These are phyloP conservation scores for Penicillium sp. DNA, from an alignment of 2,329 filamentous ascomycete species.

Conservation along the genomic window DNA sequence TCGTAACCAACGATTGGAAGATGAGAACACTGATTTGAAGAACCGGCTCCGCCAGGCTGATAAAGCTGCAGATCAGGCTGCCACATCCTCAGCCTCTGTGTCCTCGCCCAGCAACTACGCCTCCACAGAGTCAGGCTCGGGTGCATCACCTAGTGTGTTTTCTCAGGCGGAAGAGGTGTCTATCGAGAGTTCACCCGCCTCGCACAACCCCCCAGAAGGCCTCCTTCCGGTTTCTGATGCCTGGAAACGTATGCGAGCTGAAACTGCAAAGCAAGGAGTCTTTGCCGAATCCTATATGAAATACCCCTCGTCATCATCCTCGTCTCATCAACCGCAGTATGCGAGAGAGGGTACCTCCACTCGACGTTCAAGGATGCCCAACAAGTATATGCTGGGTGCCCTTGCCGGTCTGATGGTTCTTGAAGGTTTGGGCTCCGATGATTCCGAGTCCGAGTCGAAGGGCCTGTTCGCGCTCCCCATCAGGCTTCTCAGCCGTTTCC, in stretches of 20 bases:
- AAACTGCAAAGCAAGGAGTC: constrained; percentile 25
- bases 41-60: constrained; percentile 71
- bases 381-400: constrained; percentile 85
- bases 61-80: constrained; percentile 43
- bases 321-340: constrained; percentile 16
- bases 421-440: constrained; percentile 67
- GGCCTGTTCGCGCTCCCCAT: constrained; percentile 59
- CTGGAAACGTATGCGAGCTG: constrained; percentile 36
- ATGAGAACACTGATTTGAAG: constrained; percentile 74
- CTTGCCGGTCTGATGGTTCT: constrained; percentile 86
- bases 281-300: constrained; percentile 37
- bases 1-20: constrained; percentile 68
- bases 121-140: constrained; percentile 30
- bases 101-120: constrained; percentile 37
- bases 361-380: constrained; percentile 45
- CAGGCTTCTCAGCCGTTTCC: constrained; percentile 44
- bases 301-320: constrained; percentile 13
- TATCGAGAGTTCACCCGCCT: constrained; percentile 25
- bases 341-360: constrained; percentile 39
- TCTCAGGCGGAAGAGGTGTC: constrained; percentile 33
- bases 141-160: constrained; percentile 36
- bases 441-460: constrained; percentile 53
- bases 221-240: constrained; percentile 39
- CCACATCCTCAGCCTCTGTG: constrained; percentile 31
- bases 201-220: constrained; percentile 34